Base-by-base conservation (phyloP, 1,284 basidiomycete species). In the Leccinum fuscescens region DNA sequence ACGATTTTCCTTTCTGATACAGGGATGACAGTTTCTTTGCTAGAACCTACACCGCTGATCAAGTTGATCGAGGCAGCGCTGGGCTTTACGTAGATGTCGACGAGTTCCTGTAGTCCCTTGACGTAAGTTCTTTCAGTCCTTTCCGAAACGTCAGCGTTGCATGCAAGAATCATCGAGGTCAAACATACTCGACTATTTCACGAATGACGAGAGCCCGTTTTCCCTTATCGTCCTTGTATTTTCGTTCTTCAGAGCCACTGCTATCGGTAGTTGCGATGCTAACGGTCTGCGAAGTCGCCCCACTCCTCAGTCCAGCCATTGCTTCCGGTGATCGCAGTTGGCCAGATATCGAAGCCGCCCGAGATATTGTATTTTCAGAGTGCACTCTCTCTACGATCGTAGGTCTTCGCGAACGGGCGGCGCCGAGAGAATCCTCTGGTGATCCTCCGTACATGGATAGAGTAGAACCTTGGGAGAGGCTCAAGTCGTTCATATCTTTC, bases 81-180 rank as follows among this genome's bases (percentile, higher is more conserved):
- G 39, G 94, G 94, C 68, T 86, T 89, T 76, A 99, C 92, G 73
- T 99, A 99, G 63, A 99, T 97, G 61, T 96, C 92, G 55, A 96
- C 88, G 27, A 99, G 84, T 75, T 98, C 96, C 71, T 92, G 88
- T 22, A 99, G 78, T 12, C 93, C 92, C 67, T 91, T 91, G 60
- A 98, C 93, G 74, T 99, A 99, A 1, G 96, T 96, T 64, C 93
- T 84, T 76, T 99, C 96, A 49, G 96, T 98, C 69, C 91, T 93
- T 60, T 58, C 58, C 31, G 35, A 55, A 27, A n/a, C 46, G 59
- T 65, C 60, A 66, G 59, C 61, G 4, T 49, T 59, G 42, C 6
- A 42, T 59, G 54, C 57, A 58, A 58, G 64, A 57, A 65, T 24
- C 24, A 50, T 59, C 52, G 56, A 44, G 49, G 54, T 60, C 15